Percentiles rank a stretch among this genome's conserved stretches.
These are phyloP conservation scores for Yamadazyma laniorum DNA, from an alignment of 805 yeast species.

Conservation along the genomic window DNA sequence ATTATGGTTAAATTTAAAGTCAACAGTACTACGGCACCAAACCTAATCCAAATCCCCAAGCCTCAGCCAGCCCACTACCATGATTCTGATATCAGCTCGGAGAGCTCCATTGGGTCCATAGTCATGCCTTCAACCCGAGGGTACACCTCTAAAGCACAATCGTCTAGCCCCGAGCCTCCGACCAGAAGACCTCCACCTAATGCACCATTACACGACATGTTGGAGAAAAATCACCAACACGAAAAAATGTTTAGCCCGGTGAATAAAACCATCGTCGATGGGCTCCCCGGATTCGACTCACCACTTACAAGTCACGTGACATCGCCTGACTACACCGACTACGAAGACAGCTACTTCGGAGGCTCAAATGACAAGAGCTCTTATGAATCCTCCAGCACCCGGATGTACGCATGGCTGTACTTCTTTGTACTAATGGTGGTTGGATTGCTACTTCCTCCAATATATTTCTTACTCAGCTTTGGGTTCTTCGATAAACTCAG, in stretches of 20 bases:
- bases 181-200: constrained; percentile 16
- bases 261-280: not conserved
- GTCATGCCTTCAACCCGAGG: constrained; percentile 2
- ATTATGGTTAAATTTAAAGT: constrained; percentile 8
- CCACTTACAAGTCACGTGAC: constrained; percentile 6
- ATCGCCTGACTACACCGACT: constrained; percentile 9
- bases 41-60: constrained; percentile 9
- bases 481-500: constrained; percentile 33
- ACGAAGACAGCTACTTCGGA: constrained; percentile 10
- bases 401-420: constrained; percentile 15
- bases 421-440: constrained; percentile 28
- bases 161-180: constrained; percentile 2
- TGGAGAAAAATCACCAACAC: constrained; percentile 15
- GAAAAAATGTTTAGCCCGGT: constrained; percentile 16
- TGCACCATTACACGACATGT: constrained; percentile 16
- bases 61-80: constrained; percentile 14
- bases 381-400: not conserved
- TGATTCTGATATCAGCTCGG: constrained; percentile 15
- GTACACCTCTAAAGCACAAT: not conserved
- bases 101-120: constrained; percentile 8
- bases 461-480: constrained; percentile 33
- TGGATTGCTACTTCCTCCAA: constrained; percentile 37
- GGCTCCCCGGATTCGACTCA: constrained; percentile 4
- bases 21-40: constrained; percentile 6
- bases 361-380: not conserved